These are phyloP conservation scores for Zangia roseola DNA, from an alignment of 768 basidiomycete genomes.

Conservation along the genomic window DNA sequence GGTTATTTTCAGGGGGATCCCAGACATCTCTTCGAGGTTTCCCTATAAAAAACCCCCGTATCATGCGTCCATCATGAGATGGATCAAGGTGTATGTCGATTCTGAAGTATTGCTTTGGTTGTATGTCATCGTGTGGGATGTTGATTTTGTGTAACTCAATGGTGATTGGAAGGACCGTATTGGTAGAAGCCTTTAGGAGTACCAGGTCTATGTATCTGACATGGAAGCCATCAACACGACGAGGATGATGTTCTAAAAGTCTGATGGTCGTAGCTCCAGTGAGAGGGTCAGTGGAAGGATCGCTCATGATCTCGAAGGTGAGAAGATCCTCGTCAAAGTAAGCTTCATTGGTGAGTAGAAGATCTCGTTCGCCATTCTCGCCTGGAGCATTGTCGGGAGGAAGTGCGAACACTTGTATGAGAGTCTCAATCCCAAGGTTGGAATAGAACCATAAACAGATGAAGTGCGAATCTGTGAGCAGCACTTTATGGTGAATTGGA, in stretches of 20 bases:
- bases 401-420: neutral
- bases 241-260: neutral
- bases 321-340: rapidly evolving
- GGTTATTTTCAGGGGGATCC: neutral
- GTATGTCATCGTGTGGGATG: neutral
- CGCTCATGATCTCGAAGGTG: neutral
- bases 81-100: neutral
- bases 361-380: neutral
- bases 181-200: neutral
- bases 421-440: neutral
- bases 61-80: neutral
- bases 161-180: neutral
- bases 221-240: rapidly evolving
- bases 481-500: no score
- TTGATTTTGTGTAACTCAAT: neutral
- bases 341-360: conserved; percentile 1
- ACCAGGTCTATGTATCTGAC: neutral
- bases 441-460: neutral
- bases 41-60: neutral
- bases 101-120: rapidly evolving
- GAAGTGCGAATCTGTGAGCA: neutral
- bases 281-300: neutral
- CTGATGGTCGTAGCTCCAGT: neutral
- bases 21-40: no score
- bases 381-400: neutral